Evolutionary conservation across 768 basidiomycete genomes (phyloP), one percentile per base, ranked within the genome.

Genomic region (Suillus tomentosus): DNA sequence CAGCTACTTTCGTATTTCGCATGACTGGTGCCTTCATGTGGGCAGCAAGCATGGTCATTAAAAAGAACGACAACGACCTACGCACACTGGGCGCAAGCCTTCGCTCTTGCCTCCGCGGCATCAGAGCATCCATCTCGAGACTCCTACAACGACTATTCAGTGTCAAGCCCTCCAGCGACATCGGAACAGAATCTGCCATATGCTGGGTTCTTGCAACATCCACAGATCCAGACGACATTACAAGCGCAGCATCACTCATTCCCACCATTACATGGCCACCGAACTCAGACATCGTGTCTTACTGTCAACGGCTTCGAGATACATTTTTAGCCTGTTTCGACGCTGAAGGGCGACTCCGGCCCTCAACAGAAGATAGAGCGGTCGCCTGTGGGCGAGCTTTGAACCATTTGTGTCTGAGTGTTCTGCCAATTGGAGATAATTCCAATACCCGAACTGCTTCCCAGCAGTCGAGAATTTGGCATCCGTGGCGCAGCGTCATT

Each of bases 131-230:
- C 10, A 39, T 31, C 27, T 56, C 22, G 5, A 45, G 5, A 11
- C 34, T 55, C 48, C 4, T 39, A 14, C 22, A 55, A 13, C 15
- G 31, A 58, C 10, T 59, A 37, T 8, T 36, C 39, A 37, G 4
- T 53, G 14, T 37, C 19, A 51, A 19, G 51, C 48, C 22, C 54
- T 19, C 37, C 17, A 31, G 10, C 8, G 31, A 55, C 61, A 9
- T 11, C 19, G 2, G 39, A 0, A 36, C 39, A 2, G 58, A 58
- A 60, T 43, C 58, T 61, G 37, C 59, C 5, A 34, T 63, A 39
- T 11, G 13, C 13, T 63, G 62, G 62, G 36, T 63, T 11, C 59
- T 63, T n/a, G 62, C 39, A 13, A 61, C 62, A 59, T 63, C 62
- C 43, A 63, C 59, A 47, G 40, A 63, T 13, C 59, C 22, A 27